These are phyloP conservation scores for Kazachstania viticola DNA, from an alignment of 805 yeast genomes.

Conservation along the genomic window DNA sequence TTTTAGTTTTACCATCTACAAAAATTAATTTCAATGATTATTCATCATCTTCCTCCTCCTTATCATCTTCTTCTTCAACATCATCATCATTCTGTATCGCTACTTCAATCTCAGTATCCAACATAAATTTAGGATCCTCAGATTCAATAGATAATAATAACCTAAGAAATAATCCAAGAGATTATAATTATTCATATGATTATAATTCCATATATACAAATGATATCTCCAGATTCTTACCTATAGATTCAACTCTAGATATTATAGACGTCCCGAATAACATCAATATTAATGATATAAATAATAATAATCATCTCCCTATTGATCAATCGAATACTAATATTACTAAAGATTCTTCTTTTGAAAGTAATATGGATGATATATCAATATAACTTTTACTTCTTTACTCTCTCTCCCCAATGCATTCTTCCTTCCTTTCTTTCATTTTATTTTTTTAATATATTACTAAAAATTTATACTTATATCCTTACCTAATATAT, in stretches of 20 bases:
- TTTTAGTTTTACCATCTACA: constrained; percentile 3
- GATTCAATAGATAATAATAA: constrained; percentile 28
- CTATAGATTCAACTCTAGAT: constrained; percentile 17
- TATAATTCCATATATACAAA: constrained; percentile 63
- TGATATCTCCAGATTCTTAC: constrained; percentile 28
- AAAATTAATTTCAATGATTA: constrained; percentile 2
- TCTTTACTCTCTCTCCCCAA: too few species aligned
- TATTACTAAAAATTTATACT: too few species aligned
- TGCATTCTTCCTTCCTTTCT: too few species aligned
- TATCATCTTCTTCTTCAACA: not conserved
- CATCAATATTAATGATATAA: constrained; percentile 6
- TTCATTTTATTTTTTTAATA: too few species aligned
- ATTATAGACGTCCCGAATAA: constrained; percentile 25
- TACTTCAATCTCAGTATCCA: constrained; percentile 1
- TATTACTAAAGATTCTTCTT: too few species aligned
- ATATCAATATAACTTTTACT: too few species aligned
- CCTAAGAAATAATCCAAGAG: constrained; percentile 48
- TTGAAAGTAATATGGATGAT: too few species aligned
- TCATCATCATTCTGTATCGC: not conserved
- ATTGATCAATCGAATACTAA: too few species aligned
- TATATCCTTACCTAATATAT: too few species aligned
- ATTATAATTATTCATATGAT: constrained; percentile 66
- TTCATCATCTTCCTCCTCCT: not conserved
- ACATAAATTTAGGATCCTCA: not conserved
- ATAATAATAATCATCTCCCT: too few species aligned